Conservation (phyloP, 75 land plant genomes). For the Cunninghamia lanceolata region DNA sequence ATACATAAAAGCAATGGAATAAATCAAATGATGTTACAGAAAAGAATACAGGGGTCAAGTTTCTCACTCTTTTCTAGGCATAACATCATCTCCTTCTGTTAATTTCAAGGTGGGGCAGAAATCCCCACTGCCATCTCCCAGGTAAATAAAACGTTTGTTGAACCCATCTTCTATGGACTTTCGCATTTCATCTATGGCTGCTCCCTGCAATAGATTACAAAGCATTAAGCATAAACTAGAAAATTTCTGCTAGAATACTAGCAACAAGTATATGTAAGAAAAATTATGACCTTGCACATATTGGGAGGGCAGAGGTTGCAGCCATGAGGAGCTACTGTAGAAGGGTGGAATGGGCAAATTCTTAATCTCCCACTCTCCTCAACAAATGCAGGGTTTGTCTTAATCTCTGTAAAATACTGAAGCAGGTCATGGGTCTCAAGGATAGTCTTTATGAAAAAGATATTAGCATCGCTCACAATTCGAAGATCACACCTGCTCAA, state of each 20-base stretch:
- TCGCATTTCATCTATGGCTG: conserved; percentile 30
- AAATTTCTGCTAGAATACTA: background rate
- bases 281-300: conserved; percentile 75
- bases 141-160: conserved; percentile 50
- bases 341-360: conserved; percentile 65
- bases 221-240: background rate
- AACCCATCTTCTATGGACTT: conserved; percentile 12
- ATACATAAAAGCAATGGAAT: no score
- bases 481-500: conserved; percentile 73
- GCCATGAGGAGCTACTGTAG: conserved; percentile 49
- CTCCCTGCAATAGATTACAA: conserved; percentile 21
- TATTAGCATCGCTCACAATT: conserved; percentile 86
- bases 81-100: conserved; percentile 42
- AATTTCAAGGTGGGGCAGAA: conserved; percentile 72
- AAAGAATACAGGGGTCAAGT: no score
- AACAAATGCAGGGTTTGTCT: conserved; percentile 70
- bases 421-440: conserved; percentile 47
- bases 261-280: background rate
- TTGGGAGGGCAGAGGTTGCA: conserved; percentile 90
- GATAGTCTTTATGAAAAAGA: conserved; percentile 73
- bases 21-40: no score
- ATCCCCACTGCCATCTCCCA: conserved; percentile 86
- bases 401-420: conserved; percentile 67
- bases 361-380: conserved; percentile 64
- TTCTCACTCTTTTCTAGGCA: conserved; percentile 52